These are phyloP conservation scores for Aaosphaeria pasadenensis DNA, from an alignment of 2,329 filamentous ascomycete species.

Conservation along the genomic window DNA sequence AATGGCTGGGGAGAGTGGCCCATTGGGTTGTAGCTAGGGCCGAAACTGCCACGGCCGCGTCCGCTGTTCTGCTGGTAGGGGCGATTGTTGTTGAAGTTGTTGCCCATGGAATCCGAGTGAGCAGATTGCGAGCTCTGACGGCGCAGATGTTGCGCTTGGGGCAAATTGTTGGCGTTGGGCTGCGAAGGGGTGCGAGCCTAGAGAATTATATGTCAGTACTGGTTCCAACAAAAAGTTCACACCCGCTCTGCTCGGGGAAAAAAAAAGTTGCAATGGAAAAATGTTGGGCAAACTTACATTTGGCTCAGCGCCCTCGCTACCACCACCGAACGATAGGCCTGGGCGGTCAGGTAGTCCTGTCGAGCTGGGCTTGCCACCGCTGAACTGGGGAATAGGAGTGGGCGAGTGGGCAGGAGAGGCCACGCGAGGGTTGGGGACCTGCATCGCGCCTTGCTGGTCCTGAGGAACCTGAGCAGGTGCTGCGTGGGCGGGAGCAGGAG, in stretches of 20 bases:
- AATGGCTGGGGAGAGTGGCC: slow-evolving; percentile 52
- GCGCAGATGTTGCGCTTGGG: slow-evolving; percentile 74
- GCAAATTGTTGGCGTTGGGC: slow-evolving; percentile 38
- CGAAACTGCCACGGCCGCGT: slow-evolving; percentile 45
- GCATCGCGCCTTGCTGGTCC: slow-evolving; percentile 50
- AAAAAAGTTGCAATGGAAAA: no score
- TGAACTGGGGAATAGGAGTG: slow-evolving; percentile 89
- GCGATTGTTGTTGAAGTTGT: slow-evolving; percentile 31
- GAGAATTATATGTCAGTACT: slow-evolving; percentile 28
- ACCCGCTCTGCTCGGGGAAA: no score
- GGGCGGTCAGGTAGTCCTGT: slow-evolving; percentile 60
- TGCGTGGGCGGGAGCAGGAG: slow-evolving; percentile 63
- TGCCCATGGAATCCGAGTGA: slow-evolving; percentile 69
- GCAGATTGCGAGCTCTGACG: slow-evolving; percentile 83
- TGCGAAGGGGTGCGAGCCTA: slow-evolving; percentile 66
- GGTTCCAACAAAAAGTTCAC: slow-evolving; percentile 2
- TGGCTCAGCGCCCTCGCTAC: slow-evolving; percentile 64
- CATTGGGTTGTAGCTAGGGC: slow-evolving; percentile 41
- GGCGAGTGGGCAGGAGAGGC: slow-evolving; percentile 85
- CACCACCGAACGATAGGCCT: slow-evolving; percentile 77
- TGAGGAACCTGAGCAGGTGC: slow-evolving; percentile 66
- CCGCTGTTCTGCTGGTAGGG: slow-evolving; percentile 33
- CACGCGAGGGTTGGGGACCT: slow-evolving; percentile 67
- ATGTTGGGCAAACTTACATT: slow-evolving; percentile 58
- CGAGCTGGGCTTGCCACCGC: slow-evolving; percentile 75